These are phyloP conservation scores for Waltergamsia citrina DNA, from an alignment of 2,329 filamentous ascomycete species.

Conservation along the genomic window DNA sequence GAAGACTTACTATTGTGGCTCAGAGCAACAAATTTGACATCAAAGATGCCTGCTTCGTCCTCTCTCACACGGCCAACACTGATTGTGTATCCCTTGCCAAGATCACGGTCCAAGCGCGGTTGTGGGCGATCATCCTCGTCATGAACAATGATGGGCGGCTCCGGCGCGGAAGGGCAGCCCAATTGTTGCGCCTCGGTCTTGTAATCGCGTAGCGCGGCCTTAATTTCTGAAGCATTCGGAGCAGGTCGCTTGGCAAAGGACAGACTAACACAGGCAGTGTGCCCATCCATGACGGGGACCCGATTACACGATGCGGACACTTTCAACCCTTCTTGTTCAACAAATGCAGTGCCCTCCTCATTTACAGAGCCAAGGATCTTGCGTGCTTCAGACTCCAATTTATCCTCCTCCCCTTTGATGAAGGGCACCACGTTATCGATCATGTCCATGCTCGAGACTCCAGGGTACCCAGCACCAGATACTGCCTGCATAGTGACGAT, in stretches of 20 bases:
- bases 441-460: slow-evolving; percentile 89
- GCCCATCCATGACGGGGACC: slow-evolving; percentile 89
- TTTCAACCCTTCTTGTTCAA: slow-evolving; percentile 63
- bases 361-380: slow-evolving; percentile 85
- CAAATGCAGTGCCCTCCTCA: slow-evolving; percentile 60
- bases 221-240: slow-evolving; percentile 68
- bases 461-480: slow-evolving; percentile 84
- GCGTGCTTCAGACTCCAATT: slow-evolving; percentile 86
- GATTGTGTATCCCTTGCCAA: slow-evolving; percentile 79
- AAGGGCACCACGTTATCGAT: slow-evolving; percentile 93
- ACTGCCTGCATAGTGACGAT: slow-evolving; percentile 95
- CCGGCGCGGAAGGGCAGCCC: slow-evolving; percentile 79
- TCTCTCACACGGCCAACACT: slow-evolving; percentile 81
- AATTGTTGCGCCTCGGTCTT: slow-evolving; percentile 72
- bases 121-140: slow-evolving; percentile 87
- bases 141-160: slow-evolving; percentile 75
- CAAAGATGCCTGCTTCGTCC: slow-evolving; percentile 82
- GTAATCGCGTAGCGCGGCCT: slow-evolving; percentile 71
- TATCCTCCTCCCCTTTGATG: slow-evolving; percentile 91
- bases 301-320: slow-evolving; percentile 87
- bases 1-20: slow-evolving; percentile 61
- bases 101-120: slow-evolving; percentile 79
- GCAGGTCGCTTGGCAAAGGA: slow-evolving; percentile 67
- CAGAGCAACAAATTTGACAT: slow-evolving; percentile 88
- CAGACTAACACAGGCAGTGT: slow-evolving; percentile 88